Evolutionary conservation across 2,329 filamentous ascomycete species (phyloP).

Genomic region (Fusarium sp.): DNA sequence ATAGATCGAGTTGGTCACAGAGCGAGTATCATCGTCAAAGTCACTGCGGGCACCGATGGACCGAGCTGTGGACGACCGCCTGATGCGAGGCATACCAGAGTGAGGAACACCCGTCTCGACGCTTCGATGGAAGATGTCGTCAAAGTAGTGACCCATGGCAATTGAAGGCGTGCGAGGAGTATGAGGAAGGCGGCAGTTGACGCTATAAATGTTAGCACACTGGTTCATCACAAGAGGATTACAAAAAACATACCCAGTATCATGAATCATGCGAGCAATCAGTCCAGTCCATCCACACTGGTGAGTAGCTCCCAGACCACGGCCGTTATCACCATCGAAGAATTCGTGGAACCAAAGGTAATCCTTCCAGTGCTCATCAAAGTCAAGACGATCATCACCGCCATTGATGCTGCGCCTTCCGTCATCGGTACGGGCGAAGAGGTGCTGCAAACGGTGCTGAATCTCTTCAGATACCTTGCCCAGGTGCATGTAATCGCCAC

Average conservation of each 20-base stretch:
- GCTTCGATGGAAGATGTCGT: slow-evolving; percentile 77
- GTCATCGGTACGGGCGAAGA: slow-evolving; percentile 86
- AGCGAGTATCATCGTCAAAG: slow-evolving; percentile 63
- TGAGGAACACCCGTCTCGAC: slow-evolving; percentile 51
- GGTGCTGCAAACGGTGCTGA: slow-evolving; percentile 91
- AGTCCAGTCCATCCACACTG: slow-evolving; percentile 97
- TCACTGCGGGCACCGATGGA: slow-evolving; percentile 88
- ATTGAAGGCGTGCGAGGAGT: slow-evolving; percentile 88
- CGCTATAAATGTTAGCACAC: slow-evolving; percentile 63
- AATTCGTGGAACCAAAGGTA: slow-evolving; percentile 94
- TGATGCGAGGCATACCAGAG: slow-evolving; percentile 64
- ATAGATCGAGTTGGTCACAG: slow-evolving; percentile 47
- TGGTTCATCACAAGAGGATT: neutral
- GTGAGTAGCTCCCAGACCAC: slow-evolving; percentile 90
- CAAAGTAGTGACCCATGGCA: slow-evolving; percentile 93
- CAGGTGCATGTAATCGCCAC: slow-evolving; percentile 93
- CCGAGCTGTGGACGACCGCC: slow-evolving; percentile 82
- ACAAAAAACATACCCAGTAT: slow-evolving; percentile 79
- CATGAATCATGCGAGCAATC: slow-evolving; percentile 96
- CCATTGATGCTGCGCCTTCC: slow-evolving; percentile 90
- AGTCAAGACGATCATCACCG: slow-evolving; percentile 86
- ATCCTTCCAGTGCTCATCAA: slow-evolving; percentile 89
- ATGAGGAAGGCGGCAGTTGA: slow-evolving; percentile 90
- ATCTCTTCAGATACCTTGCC: slow-evolving; percentile 95
- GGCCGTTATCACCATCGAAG: slow-evolving; percentile 91